Evolutionary conservation across 257 asterid genomes (phyloP), one percentile per base, ranked within the genome.

Genomic region (Cynanchum wilfordii): DNA sequence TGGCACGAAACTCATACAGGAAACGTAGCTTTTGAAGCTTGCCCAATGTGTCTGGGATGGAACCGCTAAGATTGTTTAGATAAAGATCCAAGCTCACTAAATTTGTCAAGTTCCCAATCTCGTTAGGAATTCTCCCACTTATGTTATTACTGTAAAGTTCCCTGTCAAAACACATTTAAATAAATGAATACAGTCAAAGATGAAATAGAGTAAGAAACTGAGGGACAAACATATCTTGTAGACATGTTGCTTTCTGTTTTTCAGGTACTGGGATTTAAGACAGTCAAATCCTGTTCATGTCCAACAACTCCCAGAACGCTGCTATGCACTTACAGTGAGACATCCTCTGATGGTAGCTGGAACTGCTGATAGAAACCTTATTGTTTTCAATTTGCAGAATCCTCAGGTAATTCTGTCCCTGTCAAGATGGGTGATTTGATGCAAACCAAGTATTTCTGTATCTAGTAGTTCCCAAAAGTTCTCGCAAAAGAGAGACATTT

Each of bases 211-310:
- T n/a, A n/a, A n/a, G n/a, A n/a, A n/a, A n/a, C n/a, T n/a, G n/a
- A n/a, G n/a, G n/a, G n/a, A n/a, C n/a, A n/a, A n/a, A n/a, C n/a
- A n/a, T n/a, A n/a, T n/a, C n/a, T 57, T 70, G 52, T 72, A 69
- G 47, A 58, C 16, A n/a, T 54, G n/a, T 60, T 73, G 36, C 51
- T 36, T 15, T 68, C 68, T 70, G 44, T 0, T 76, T 79, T 76
- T 50, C 86, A 94, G 99, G 89, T 94, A 94, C 79, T 94, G 97
- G 99, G 99, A 94, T 86, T 76, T 89, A 85, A 86, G 99, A 77
- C 98, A 94, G 87, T 86, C 79, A 71, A 91, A 79, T 83, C 98
- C 99, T 75, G 90, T 89, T 66, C 88, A 90, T 85, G 88, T 87
- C 77, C 98, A 91, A 74, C 95, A 86, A 76, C 99, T 94, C 79